A percentile compares a stretch with the other conserved stretches of the same genome.
Conservation (phyloP, 2,329 filamentous ascomycete species). For the Fusarium napiforme region DNA sequence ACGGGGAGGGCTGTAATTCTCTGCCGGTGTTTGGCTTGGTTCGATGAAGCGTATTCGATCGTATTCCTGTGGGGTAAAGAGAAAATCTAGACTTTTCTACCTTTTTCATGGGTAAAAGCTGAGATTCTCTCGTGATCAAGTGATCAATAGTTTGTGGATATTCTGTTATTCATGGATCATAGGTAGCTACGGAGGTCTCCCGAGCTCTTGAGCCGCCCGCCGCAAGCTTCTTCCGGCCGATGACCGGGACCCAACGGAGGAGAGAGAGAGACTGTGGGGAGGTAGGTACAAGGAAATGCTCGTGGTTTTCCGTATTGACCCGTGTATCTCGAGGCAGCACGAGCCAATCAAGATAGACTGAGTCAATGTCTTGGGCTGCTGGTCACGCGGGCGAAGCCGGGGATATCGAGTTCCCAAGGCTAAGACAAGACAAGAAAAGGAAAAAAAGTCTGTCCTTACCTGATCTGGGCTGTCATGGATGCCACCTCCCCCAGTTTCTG, state of each 20-base stretch:
- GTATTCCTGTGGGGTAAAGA: slow-evolving; percentile 8
- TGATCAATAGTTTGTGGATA: slow-evolving; percentile 21
- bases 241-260: slow-evolving; percentile 29
- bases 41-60: slow-evolving; percentile 15
- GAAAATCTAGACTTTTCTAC: slow-evolving; percentile 1
- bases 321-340: not conserved
- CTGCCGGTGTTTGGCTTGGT: slow-evolving; percentile 14
- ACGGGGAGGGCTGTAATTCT: slow-evolving; percentile 1
- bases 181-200: slow-evolving; percentile 30
- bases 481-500: slow-evolving; percentile 31
- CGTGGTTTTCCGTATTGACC: slow-evolving; percentile 8
- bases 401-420: slow-evolving; percentile 29
- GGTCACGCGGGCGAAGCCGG: slow-evolving; percentile 43
- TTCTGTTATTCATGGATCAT: not conserved
- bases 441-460: slow-evolving; percentile 19
- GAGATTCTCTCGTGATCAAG: slow-evolving; percentile 11
- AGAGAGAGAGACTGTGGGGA: slow-evolving; percentile 11
- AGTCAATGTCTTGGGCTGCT: slow-evolving; percentile 5
- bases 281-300: slow-evolving; percentile 4
- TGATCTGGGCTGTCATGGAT: slow-evolving; percentile 20
- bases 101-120: slow-evolving; percentile 1
- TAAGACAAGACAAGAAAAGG: not conserved
- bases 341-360: slow-evolving; percentile 4
- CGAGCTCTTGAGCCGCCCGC: slow-evolving; percentile 23
- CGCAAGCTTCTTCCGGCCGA: slow-evolving; percentile 14